Evolutionary conservation across 2,329 filamentous ascomycete genomes (phyloP).

Genomic region (Eutypella sp.): DNA sequence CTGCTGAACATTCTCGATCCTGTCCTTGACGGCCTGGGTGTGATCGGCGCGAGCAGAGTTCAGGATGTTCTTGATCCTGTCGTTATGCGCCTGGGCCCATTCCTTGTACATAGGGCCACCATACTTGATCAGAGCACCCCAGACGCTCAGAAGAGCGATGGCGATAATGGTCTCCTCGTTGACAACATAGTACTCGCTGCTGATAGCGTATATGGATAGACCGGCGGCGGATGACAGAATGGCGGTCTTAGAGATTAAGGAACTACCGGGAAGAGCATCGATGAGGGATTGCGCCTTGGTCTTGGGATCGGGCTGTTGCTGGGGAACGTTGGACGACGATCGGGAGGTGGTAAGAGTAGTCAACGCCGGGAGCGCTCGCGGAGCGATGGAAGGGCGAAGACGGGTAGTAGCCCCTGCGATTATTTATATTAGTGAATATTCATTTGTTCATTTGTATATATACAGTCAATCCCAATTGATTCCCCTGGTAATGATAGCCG

Average conservation of each 20-base stretch:
- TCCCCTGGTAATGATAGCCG: too few species aligned
- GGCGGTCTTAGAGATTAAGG: constrained; percentile 89
- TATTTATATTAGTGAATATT: constrained; percentile 17
- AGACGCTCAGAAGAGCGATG: constrained; percentile 88
- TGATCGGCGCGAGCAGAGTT: constrained; percentile 93
- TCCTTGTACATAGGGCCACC: constrained; percentile 86
- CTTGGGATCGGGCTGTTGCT: constrained; percentile 89
- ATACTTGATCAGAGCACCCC: constrained; percentile 87
- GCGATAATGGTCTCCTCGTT: constrained; percentile 98
- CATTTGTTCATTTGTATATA: constrained; percentile 11
- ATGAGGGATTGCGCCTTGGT: constrained; percentile 95
- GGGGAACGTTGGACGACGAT: constrained; percentile 70
- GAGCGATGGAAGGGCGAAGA: constrained; percentile 75
- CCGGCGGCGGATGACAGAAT: constrained; percentile 91
- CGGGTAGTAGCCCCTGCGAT: constrained; percentile 77
- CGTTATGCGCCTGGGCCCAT: constrained; percentile 84
- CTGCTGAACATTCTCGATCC: constrained; percentile 92
- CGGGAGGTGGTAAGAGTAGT: constrained; percentile 63
- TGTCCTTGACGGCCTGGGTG: constrained; percentile 88
- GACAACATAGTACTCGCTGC: constrained; percentile 99
- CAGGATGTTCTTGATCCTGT: constrained; percentile 92
- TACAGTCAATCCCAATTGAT: too few species aligned
- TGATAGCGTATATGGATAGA: constrained; percentile 89
- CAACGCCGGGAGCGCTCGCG: constrained; percentile 71
- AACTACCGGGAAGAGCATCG: constrained; percentile 88